Conservation (phyloP, 2,329 filamentous ascomycete species). For the Huntiella bhutanensis region DNA sequence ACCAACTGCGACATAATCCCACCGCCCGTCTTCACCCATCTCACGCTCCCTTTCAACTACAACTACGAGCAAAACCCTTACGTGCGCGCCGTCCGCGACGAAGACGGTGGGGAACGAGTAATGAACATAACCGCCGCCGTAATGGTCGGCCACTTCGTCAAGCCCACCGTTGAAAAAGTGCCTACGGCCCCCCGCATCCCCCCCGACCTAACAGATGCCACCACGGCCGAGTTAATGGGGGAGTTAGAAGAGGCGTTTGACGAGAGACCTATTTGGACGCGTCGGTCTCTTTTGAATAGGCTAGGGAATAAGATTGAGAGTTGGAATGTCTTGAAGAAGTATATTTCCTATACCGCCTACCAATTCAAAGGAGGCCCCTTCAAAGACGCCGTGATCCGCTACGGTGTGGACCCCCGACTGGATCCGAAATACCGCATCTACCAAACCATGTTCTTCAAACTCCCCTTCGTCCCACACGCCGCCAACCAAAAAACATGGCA, state of each 20-base stretch:
- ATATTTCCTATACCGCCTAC: constrained; percentile 71
- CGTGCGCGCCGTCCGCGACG: constrained; percentile 42
- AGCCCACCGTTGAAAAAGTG: constrained; percentile 42
- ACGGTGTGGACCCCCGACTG: constrained; percentile 67
- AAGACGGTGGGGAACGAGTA: constrained; percentile 29
- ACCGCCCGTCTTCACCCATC: constrained; percentile 59
- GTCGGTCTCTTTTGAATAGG: constrained; percentile 60
- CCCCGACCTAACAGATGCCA: constrained; percentile 38
- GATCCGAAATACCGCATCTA: constrained; percentile 63
- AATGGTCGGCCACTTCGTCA: constrained; percentile 38
- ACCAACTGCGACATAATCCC: constrained; percentile 54
- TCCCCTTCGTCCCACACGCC: constrained; percentile 26
- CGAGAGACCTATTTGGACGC: constrained; percentile 68
- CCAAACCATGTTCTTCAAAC: constrained; percentile 75
- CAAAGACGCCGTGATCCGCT: constrained; percentile 69
- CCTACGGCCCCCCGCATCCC: constrained; percentile 40
- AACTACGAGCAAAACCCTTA: constrained; percentile 75
- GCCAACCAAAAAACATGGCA: constrained; percentile 17
- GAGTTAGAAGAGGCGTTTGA: constrained; percentile 48
- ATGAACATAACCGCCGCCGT: constrained; percentile 42
- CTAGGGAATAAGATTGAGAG: constrained; percentile 33
- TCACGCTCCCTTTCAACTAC: constrained; percentile 56
- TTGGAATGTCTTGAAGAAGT: constrained; percentile 47
- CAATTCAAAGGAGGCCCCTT: constrained; percentile 86
- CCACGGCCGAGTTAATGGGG: constrained; percentile 44